These are phyloP conservation scores for Rhodotorula sp. DNA, from an alignment of 1,284 basidiomycete species.

Conservation along the genomic window DNA sequence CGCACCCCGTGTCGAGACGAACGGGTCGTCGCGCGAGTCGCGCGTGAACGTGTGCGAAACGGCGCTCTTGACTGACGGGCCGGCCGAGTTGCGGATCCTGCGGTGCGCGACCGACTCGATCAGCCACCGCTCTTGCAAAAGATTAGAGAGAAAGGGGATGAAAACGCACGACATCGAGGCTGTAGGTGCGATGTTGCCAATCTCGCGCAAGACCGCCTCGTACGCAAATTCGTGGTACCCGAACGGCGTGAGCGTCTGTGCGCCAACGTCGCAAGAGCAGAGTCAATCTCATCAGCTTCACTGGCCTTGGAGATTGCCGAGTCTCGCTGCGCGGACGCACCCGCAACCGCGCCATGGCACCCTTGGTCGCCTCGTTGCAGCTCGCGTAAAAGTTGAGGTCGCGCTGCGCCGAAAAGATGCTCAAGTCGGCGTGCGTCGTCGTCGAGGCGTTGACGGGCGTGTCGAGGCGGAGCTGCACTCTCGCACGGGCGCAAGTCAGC, in stretches of 20 bases:
- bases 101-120: neutral
- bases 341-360: constrained; percentile 66
- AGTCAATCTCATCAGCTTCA: no score
- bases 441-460: constrained; percentile 55
- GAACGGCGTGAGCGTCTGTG: constrained; percentile 50
- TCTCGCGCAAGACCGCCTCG: constrained; percentile 73
- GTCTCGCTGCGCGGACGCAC: constrained; percentile 50
- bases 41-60: constrained; percentile 73
- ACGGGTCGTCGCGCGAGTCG: constrained; percentile 76
- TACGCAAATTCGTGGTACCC: constrained; percentile 78
- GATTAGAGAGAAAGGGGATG: constrained; percentile 15
- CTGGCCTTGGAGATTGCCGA: neutral
- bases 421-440: constrained; percentile 63
- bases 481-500: neutral
- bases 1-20: constrained; percentile 65
- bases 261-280: no score
- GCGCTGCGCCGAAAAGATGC: constrained; percentile 64
- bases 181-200: constrained; percentile 67
- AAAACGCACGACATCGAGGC: constrained; percentile 73
- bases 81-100: constrained; percentile 80
- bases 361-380: constrained; percentile 66
- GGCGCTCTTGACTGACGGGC: constrained; percentile 77
- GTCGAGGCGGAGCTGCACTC: constrained; percentile 36
- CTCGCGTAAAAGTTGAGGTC: constrained; percentile 72
- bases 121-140: no score